phyloP scores from a whole-genome alignment of 768 basidiomycete species.

The Nidula microcarpa region DNA sequence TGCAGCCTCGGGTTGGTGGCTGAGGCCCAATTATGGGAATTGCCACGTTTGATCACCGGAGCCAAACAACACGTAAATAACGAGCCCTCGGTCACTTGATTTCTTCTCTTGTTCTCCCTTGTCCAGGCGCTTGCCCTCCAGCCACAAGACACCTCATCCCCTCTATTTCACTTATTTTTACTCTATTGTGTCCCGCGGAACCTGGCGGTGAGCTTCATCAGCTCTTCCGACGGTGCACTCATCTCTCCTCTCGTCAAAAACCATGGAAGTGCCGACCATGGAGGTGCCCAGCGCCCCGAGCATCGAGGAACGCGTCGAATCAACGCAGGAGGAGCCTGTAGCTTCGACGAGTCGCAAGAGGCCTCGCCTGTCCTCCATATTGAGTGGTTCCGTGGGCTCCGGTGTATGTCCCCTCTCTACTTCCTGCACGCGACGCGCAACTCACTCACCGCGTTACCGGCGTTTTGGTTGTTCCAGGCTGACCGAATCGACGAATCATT shows the following conservation, averaged over 20 bases:
- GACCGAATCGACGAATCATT: conserved; percentile 8
- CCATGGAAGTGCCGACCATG: conserved; percentile 1
- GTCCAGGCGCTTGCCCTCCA: conserved; percentile 4
- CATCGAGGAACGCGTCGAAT: conserved; percentile 29
- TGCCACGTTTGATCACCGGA: not conserved
- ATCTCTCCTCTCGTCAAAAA: no score
- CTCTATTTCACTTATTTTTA: not conserved
- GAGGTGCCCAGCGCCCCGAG: conserved; percentile 8
- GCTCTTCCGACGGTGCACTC: no score
- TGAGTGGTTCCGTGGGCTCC: conserved; percentile 14
- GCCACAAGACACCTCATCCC: not conserved
- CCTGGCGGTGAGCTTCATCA: no score
- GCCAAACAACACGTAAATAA: conserved; percentile 35
- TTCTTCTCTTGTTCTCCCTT: conserved; percentile 2
- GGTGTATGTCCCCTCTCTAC: conserved; percentile 7
- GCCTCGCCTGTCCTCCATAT: conserved; percentile 23
- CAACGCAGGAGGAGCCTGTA: conserved; percentile 20
- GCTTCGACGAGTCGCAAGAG: conserved; percentile 22
- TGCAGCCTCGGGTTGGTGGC: no score
- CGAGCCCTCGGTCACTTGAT: conserved; percentile 8
- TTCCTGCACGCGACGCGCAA: not conserved
- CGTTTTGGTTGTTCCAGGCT: conserved; percentile 5
- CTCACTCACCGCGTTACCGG: not conserved
- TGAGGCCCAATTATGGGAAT: not conserved
- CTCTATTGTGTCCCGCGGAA: not conserved